Percentiles rank a stretch among this genome's conserved stretches.
These are phyloP conservation scores for Coprinopsis cinerea DNA, from an alignment of 768 basidiomycete genomes.

Conservation along the genomic window DNA sequence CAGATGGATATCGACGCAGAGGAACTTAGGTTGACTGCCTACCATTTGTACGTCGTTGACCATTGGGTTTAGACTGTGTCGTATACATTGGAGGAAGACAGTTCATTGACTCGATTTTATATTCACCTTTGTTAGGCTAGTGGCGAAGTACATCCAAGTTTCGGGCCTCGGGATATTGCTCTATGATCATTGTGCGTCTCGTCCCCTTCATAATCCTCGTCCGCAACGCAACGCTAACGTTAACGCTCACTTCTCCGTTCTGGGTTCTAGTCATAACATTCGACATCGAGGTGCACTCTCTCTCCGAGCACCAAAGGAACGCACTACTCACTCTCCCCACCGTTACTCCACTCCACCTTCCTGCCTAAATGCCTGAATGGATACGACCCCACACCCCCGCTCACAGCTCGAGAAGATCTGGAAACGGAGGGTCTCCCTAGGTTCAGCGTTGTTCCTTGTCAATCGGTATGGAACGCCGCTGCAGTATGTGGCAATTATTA, in stretches of 20 bases:
- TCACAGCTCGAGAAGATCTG: slow-evolving; percentile 24
- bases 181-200: slow-evolving; percentile 16
- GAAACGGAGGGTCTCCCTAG: slow-evolving; percentile 20
- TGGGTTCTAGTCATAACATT: slow-evolving; percentile 9
- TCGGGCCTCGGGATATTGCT: slow-evolving; percentile 16
- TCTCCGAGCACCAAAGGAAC: too few species aligned
- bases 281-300: slow-evolving; percentile 1
- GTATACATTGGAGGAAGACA: background rate
- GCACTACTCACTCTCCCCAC: background rate
- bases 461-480: slow-evolving; percentile 25
- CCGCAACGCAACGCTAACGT: background rate
- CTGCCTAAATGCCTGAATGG: background rate
- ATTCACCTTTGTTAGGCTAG: slow-evolving; percentile 2
- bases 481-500: slow-evolving; percentile 20
- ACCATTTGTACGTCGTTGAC: background rate
- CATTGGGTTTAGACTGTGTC: background rate
- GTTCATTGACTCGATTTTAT: background rate
- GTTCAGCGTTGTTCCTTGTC: slow-evolving; percentile 21
- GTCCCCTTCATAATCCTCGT: background rate
- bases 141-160: slow-evolving; percentile 17
- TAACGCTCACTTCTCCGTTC: background rate
- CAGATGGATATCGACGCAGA: background rate
- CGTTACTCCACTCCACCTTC: too few species aligned
- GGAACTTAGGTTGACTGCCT: background rate
- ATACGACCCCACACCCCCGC: background rate